Evolutionary conservation across 306 rosid genomes (phyloP).

Genomic region (Cicer pinnatifidum): DNA sequence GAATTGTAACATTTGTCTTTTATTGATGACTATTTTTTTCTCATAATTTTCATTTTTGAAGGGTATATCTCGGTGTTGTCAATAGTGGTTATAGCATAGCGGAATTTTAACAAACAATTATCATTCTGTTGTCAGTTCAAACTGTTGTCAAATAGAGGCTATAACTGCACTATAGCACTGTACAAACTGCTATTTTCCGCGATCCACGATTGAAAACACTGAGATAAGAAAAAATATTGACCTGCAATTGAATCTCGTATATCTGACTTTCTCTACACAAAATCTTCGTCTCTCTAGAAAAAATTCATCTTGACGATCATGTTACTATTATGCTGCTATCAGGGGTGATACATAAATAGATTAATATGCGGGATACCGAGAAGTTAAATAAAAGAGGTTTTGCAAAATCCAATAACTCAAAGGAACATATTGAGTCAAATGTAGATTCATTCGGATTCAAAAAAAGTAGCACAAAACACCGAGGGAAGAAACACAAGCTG

Average conservation of each 20-base stretch:
- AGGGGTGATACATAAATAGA: slow-evolving; percentile 45
- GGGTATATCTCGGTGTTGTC: neutral
- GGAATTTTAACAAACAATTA: too few species aligned
- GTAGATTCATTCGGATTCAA: slow-evolving; percentile 46
- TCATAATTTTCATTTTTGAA: slow-evolving; percentile 1
- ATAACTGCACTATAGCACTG: too few species aligned
- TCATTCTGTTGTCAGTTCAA: too few species aligned
- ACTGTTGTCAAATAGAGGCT: too few species aligned
- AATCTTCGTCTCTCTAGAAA: neutral
- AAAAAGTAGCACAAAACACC: slow-evolving; percentile 51
- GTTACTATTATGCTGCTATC: slow-evolving; percentile 30
- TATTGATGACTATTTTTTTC: neutral
- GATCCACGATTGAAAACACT: too few species aligned
- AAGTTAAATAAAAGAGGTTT: slow-evolving; percentile 53
- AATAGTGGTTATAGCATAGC: too few species aligned
- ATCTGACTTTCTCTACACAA: slow-evolving; percentile 6
- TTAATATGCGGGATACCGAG: slow-evolving; percentile 61
- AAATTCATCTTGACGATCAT: neutral
- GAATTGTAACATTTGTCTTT: neutral
- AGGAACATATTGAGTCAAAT: slow-evolving; percentile 50
- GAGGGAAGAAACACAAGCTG: slow-evolving; percentile 53
- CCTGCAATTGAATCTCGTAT: neutral
- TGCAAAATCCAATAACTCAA: slow-evolving; percentile 52
- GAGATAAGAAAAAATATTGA: neutral
- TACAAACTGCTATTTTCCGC: too few species aligned